Evolutionary conservation across 306 rosid genomes (phyloP), one percentile per base, ranked within the genome.

Genomic region (Coriaria nepalensis): DNA sequence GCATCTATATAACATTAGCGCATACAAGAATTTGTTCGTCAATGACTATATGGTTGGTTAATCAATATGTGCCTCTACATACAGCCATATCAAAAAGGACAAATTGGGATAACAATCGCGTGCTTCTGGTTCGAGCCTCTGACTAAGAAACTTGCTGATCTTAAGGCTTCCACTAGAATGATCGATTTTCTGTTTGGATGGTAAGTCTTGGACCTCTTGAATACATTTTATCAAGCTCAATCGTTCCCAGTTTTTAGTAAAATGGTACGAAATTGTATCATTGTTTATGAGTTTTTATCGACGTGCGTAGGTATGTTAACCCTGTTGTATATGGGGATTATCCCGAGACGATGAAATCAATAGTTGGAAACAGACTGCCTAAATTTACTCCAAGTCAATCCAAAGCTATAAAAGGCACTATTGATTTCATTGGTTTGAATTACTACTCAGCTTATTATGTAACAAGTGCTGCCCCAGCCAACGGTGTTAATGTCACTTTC

Each of bases 401-500:
- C 4, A 44, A 45, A 46, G 40, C 35, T 2, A 10, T 80, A 0
- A 65, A 70, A 40, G 70, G 70, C 3, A 67, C 83, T 6, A 10
- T 13, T n/a, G 92, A 84, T 70, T 84, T 80, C 67, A 62, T 80
- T 50, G 86, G 83, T 6, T 55, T 80, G 7, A 80, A 84, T 65
- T 80, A 84, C 53, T 80, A 77, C 60, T 67, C 75, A 20, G 52
- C 74, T 0, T 35, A 50, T 49, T 81, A 36, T 52, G 90, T 61
- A 10, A 62, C 66, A 14, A 9, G 15, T 37, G 59, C 51, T 64
- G 42, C 66, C 37, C 53, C 43, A 0, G 32, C 55, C 5, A 63
- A 40, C 14, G 20, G 2, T 9, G 39, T 32, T 37, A 77, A 77
- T 63, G 52, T 7, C 13, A 51, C 61, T 60, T 82, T 13, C 20